Conservation (phyloP, 495 filamentous ascomycete genomes). For the Penicillium odoratum region DNA sequence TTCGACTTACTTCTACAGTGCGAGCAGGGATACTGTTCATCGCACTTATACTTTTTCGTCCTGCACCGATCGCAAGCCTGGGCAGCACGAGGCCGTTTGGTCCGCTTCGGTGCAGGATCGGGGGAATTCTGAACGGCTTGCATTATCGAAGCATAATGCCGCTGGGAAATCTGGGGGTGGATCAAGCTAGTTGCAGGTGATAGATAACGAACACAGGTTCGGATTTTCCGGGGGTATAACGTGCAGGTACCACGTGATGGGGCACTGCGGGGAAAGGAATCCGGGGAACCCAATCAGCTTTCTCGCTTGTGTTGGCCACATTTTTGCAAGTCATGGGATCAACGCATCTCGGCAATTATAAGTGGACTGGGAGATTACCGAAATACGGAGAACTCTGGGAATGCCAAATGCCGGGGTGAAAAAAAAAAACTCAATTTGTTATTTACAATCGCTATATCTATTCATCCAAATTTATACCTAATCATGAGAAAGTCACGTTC, state of each 20-base stretch:
- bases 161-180: slow-evolving; percentile 10
- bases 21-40: slow-evolving; percentile 42
- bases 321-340: not conserved
- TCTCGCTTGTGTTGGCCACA: not conserved
- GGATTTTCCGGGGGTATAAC: not conserved
- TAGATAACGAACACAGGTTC: not conserved
- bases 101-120: slow-evolving; percentile 28
- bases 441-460: not conserved
- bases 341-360: not conserved
- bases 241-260: not conserved
- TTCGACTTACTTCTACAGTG: slow-evolving; percentile 39
- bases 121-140: slow-evolving; percentile 13
- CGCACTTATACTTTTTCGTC: slow-evolving; percentile 47
- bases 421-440: not conserved
- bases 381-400: not conserved
- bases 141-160: slow-evolving; percentile 23
- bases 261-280: not conserved
- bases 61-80: slow-evolving; percentile 45
- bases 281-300: not conserved
- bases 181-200: slow-evolving; percentile 5
- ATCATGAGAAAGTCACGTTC: slow-evolving; percentile 17
- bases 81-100: slow-evolving; percentile 40
- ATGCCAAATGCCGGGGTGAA: not conserved
- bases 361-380: too few relatives aligned
- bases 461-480: not conserved